phyloP scores from a whole-genome alignment of 768 basidiomycete genomes.

The Zangia roseola region DNA sequence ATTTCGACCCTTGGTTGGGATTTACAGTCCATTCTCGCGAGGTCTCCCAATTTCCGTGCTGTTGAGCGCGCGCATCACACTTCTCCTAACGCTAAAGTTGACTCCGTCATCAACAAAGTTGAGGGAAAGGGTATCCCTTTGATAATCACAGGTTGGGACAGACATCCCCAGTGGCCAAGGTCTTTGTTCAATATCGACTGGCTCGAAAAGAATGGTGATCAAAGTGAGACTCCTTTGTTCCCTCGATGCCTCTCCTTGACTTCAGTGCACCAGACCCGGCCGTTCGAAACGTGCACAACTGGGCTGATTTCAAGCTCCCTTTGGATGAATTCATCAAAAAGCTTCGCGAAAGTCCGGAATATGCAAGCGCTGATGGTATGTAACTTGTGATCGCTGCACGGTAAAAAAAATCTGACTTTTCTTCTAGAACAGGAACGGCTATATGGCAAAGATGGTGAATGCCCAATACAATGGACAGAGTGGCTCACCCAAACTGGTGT shows the following conservation, averaged over 20 bases:
- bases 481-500: conserved; percentile 51
- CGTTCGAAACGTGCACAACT: conserved; percentile 62
- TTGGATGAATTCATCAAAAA: conserved; percentile 53
- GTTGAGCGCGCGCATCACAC: conserved; percentile 38
- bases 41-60: conserved; percentile 41
- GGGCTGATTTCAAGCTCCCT: conserved; percentile 51
- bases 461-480: conserved; percentile 61
- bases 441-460: conserved; percentile 78
- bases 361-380: conserved; percentile 41
- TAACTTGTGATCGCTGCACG: not conserved
- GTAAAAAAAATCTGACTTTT: not conserved
- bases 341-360: conserved; percentile 36
- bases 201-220: conserved; percentile 40
- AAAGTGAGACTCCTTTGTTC: conserved; percentile 15
- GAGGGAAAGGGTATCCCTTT: conserved; percentile 58
- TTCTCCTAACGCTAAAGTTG: conserved; percentile 27
- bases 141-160: conserved; percentile 62
- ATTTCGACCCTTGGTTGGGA: conserved; percentile 54
- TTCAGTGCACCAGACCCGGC: conserved; percentile 43
- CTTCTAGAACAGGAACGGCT: conserved; percentile 54
- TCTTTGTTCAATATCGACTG: conserved; percentile 56
- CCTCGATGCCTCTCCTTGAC: conserved; percentile 6
- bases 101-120: conserved; percentile 39
- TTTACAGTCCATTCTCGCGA: conserved; percentile 38
- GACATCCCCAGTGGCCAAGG: conserved; percentile 52